Base-by-base conservation (phyloP, 768 basidiomycete genomes). In the Phanerodontia chrysosporium region DNA sequence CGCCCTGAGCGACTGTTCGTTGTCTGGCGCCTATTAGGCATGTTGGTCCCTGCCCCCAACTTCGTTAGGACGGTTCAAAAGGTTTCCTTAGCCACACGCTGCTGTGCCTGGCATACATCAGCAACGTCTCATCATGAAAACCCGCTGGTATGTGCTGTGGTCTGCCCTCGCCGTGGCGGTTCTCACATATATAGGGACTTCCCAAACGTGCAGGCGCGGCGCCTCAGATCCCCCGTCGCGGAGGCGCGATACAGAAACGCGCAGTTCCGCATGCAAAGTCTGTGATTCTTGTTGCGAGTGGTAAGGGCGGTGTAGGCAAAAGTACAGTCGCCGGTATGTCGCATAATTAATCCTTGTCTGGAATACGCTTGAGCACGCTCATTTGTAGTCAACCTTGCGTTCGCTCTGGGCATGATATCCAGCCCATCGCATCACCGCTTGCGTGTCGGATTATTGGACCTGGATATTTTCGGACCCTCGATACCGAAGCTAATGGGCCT, bases 291-390 rank as follows among this genome's bases (percentile, higher is more conserved):
- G 92, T 98, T 0, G 90, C 94, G 8, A 92, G 90, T 63, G 95
- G 94, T 4, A 98, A 98, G 69, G 96, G 96, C 25, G 95, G 95
- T 1, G 95, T 97, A 18, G 95, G 95, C 18, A 98, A 97, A 74
- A 94, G 92, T 61, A 98, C 94, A 0, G 78, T 98, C 30, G 92
- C 95, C 57, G 90, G 94, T 95, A 61, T 39, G 80, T 67, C 28
- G 18, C 28, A 45, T 24, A 49, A 9, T 29, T 32, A 9, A 1
- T 16, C 32, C 16, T 18, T 0, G 12, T 52, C 51, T 4, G 32
- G 9, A 5, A 10, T 7, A 16, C 6, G 4, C 8, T 48, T 18
- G 52, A 16, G 39, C 22, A n/a, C 44, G 22, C 25, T 13, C 9
- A 29, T 18, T 2, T 2, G 6, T 68, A 92, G 92, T 89, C 8